Evolutionary conservation across 345 rosid genomes (phyloP), one percentile per base, ranked within the genome.

Genomic region (Isatis tinctoria): DNA sequence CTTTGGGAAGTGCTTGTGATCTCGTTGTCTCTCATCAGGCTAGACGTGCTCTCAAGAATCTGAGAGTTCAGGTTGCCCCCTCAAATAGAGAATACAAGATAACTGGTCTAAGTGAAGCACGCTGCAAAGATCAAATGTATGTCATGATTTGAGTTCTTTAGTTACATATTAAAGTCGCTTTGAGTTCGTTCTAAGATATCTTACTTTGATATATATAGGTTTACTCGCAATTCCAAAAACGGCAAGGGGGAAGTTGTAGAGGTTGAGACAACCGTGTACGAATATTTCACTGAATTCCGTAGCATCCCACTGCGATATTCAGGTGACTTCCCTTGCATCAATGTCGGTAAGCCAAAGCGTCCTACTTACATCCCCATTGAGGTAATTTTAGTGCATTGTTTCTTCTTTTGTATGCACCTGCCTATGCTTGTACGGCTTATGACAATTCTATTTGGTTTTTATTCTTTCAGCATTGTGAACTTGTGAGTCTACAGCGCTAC

Each of bases 271-370:
- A 84, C 96, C 16, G 96, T 91, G 12, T 81, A 66, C 84, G 86
- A 10, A 0, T 90, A 94, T 45, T 94, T 90, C 87, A 83, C 70
- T 2, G 70, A 85, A 60, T n/a, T 13, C 13, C 88, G 90, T 41
- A 69, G 81, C 0, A 85, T 94, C 9, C 78, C 73, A 6, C 67
- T 94, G 83, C 72, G 66, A 0, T 89, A 90, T 74, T 91, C 98
- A 45, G 91, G 73, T 14, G 87, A 82, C 66, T 72, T 90, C 2
- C 98, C 96, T 6, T 94, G 98, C 79, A 85, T 94, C 20, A 90
- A 91, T 77, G 98, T 94, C 60, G 98, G 98, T 24, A 94, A 88
- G 78, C 90, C 97, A 24, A 90, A 91, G 75, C 85, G 92, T 20
- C 98, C 98, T 1, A 86, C 87, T 32, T 91, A 81, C 76, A 71